Evolutionary conservation across 1,284 basidiomycete genomes (phyloP).

Genomic region (Golubevia pallescens): DNA sequence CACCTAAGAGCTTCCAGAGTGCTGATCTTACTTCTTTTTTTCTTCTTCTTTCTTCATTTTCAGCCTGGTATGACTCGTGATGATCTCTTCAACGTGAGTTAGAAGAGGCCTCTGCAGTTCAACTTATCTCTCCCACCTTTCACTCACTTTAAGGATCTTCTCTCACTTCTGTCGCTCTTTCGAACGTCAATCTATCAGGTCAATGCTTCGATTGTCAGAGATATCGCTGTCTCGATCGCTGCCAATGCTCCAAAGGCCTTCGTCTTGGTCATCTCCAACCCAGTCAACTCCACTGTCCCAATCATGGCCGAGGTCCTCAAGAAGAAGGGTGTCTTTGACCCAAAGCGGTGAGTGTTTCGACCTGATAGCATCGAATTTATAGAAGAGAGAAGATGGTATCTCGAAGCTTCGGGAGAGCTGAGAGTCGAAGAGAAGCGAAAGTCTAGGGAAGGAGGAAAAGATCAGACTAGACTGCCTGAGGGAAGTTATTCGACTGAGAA

Average conservation of each 20-base stretch:
- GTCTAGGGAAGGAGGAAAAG: too few relatives aligned
- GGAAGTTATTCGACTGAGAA: too few relatives aligned
- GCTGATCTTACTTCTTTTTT: too few relatives aligned
- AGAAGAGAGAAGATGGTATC: too few relatives aligned
- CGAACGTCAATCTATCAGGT: conserved; percentile 18
- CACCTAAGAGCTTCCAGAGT: too few relatives aligned
- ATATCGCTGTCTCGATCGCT: conserved; percentile 58
- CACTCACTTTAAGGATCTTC: conserved; percentile 1
- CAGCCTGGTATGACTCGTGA: conserved; percentile 82
- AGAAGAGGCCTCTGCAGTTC: background rate
- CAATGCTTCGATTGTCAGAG: conserved; percentile 61
- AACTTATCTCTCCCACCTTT: background rate
- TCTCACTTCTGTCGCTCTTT: background rate
- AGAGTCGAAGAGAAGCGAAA: too few relatives aligned
- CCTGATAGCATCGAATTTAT: too few relatives aligned
- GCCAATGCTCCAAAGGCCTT: conserved; percentile 70
- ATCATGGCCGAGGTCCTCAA: conserved; percentile 92
- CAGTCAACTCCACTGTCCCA: conserved; percentile 89
- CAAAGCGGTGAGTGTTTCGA: conserved; percentile 68
- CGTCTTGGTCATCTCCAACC: conserved; percentile 96
- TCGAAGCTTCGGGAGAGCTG: too few relatives aligned
- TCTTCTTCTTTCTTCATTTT: too few relatives aligned
- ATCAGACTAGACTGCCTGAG: too few relatives aligned
- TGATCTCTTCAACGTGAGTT: conserved; percentile 96
- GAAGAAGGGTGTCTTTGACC: conserved; percentile 92